phyloP scores from a whole-genome alignment of 805 yeast genomes.

The Candida insectorum region DNA sequence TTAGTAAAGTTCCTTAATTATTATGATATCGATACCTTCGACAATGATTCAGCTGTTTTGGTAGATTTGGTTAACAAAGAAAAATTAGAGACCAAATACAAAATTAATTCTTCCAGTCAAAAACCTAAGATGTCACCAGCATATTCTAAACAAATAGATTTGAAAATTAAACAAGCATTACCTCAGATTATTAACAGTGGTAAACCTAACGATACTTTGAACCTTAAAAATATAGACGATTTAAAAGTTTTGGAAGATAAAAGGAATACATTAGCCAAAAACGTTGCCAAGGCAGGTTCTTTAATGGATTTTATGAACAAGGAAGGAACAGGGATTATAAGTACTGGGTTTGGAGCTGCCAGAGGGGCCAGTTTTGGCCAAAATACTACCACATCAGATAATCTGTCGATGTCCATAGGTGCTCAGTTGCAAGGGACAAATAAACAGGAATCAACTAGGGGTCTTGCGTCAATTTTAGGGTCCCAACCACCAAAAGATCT shows the following conservation, averaged over 20 bases:
- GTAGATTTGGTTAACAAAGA: conserved; percentile 42
- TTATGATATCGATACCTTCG: conserved; percentile 51
- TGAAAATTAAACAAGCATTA: conserved; percentile 19
- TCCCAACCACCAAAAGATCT: too few species aligned
- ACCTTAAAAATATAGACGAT: conserved; percentile 10
- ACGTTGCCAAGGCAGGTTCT: conserved; percentile 13
- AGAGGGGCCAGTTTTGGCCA: background rate
- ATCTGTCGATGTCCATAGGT: too few species aligned
- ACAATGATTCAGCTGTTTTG: conserved; percentile 25
- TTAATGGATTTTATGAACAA: conserved; percentile 12
- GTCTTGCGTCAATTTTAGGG: too few species aligned
- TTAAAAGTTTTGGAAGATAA: background rate
- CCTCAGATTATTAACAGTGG: conserved; percentile 34
- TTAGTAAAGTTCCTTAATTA: conserved; percentile 56
- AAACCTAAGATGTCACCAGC: conserved; percentile 37
- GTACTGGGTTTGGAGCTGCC: background rate
- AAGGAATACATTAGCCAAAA: conserved; percentile 1
- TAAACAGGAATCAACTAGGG: too few species aligned
- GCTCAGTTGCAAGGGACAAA: too few species aligned
- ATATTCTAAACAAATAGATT: conserved; percentile 29
- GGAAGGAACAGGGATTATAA: background rate
- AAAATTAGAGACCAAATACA: conserved; percentile 36
- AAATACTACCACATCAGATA: too few species aligned
- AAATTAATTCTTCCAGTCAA: conserved; percentile 33
- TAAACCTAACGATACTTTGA: conserved; percentile 24